Conservation (phyloP, 2,329 filamentous ascomycete genomes). For the Macrophomina tecta region DNA sequence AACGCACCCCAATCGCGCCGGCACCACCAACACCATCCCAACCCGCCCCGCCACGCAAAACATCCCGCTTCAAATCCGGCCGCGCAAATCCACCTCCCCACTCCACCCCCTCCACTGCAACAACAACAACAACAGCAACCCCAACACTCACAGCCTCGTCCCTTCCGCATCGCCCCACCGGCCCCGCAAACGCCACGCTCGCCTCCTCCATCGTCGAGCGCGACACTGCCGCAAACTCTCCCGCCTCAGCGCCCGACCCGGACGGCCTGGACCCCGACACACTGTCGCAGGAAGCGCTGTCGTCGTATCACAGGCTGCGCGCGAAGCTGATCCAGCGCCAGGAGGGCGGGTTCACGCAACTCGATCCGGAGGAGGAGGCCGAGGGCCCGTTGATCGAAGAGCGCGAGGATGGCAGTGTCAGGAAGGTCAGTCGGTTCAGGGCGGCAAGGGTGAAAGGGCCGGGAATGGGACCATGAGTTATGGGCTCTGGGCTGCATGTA, state of each 20-base stretch:
- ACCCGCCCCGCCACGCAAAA: constrained; percentile 31
- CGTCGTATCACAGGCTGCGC: constrained; percentile 81
- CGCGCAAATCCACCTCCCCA: constrained; percentile 30
- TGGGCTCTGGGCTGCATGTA: no score
- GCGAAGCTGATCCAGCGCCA: constrained; percentile 83
- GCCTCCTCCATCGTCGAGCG: constrained; percentile 66
- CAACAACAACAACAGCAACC: no score
- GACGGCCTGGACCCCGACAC: constrained; percentile 70
- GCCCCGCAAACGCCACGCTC: constrained; percentile 58
- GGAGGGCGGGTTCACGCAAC: constrained; percentile 76
- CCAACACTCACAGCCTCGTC: constrained; percentile 22
- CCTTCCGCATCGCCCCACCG: constrained; percentile 41
- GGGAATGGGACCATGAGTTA: no score
- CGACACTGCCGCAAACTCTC: constrained; percentile 34
- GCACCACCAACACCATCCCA: constrained; percentile 29
- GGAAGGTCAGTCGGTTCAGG: constrained; percentile 75
- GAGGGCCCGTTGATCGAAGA: constrained; percentile 72
- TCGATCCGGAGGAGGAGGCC: constrained; percentile 69
- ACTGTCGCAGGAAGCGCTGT: constrained; percentile 76
- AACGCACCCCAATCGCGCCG: constrained; percentile 34
- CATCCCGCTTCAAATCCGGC: constrained; percentile 51
- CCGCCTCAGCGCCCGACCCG: constrained; percentile 40
- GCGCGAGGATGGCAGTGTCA: constrained; percentile 63
- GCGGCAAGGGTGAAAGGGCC: constrained; percentile 56
- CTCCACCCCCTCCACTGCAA: neutral